Conservation (phyloP, 78 protist genomes). For the Capsaspora owczarzaki region DNA sequence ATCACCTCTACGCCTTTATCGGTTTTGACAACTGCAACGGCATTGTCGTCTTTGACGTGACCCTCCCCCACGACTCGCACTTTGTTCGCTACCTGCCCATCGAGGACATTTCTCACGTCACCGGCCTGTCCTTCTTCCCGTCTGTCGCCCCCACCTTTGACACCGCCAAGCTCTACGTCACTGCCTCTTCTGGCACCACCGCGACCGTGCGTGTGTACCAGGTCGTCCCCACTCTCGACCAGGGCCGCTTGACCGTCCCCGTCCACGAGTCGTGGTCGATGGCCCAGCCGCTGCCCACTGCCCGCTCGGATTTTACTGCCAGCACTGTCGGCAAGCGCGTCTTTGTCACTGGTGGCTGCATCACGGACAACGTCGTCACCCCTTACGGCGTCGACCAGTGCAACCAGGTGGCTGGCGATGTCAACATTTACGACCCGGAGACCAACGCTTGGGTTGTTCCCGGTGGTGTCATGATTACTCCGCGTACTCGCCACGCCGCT, state of each 20-base stretch:
- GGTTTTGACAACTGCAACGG: neutral
- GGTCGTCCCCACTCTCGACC: too few relatives aligned
- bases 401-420: neutral
- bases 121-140: neutral
- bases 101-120: neutral
- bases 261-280: neutral
- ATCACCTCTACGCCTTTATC: neutral
- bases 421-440: neutral
- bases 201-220: too few relatives aligned
- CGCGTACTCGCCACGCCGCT: neutral
- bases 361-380: constrained; percentile 2
- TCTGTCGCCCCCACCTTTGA: neutral
- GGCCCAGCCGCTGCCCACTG: neutral
- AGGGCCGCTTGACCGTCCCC: neutral
- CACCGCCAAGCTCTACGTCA: neutral
- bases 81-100: neutral
- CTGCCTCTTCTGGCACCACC: neutral
- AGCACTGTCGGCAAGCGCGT: neutral
- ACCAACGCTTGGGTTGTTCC: neutral
- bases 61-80: neutral
- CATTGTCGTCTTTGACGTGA: neutral
- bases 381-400: neutral
- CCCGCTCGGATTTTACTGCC: neutral
- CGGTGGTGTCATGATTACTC: neutral
- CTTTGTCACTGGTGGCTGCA: neutral